Evolutionary conservation across 2,329 filamentous ascomycete species (phyloP).

Genomic region (Colletotrichum cuscutae): DNA sequence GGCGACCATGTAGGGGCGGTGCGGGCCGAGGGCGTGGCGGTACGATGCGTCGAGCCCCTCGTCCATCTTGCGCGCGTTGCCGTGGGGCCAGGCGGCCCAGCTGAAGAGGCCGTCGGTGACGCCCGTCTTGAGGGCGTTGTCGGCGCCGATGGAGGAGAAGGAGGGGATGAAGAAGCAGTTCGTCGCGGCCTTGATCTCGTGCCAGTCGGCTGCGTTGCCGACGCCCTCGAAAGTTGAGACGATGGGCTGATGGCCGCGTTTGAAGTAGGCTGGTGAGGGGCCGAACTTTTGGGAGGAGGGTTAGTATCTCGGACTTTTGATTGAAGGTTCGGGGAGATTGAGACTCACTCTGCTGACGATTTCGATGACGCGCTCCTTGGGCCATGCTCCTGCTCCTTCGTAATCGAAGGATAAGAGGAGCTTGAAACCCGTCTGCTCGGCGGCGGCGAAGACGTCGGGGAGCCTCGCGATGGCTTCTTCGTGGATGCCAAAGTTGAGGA

Average conservation of each 20-base stretch:
- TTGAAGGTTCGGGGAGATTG: no score
- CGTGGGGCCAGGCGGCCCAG: conserved; percentile 50
- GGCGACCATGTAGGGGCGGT: conserved; percentile 58
- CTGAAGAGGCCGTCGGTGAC: conserved; percentile 48
- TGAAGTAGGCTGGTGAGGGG: conserved; percentile 33
- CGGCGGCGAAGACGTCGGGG: conserved; percentile 24
- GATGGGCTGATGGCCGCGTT: conserved; percentile 43
- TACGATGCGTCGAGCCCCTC: conserved; percentile 38
- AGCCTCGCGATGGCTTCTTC: conserved; percentile 34
- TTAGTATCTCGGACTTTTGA: background rate
- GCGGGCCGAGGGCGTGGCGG: conserved; percentile 19
- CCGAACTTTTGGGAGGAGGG: background rate
- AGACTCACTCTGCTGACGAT: conserved; percentile 18
- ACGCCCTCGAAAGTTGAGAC: conserved; percentile 58
- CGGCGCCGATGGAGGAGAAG: conserved; percentile 51
- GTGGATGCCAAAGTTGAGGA: conserved; percentile 30
- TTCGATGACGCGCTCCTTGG: conserved; percentile 24
- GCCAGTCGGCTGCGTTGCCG: conserved; percentile 53
- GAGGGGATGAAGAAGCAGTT: conserved; percentile 57
- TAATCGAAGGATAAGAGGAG: conserved; percentile 34
- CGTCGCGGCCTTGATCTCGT: conserved; percentile 50
- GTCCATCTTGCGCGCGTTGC: conserved; percentile 35
- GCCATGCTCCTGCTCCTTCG: conserved; percentile 30
- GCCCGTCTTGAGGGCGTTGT: conserved; percentile 35
- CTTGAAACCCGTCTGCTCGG: conserved; percentile 31